These are phyloP conservation scores for Penicillium taxi DNA, from an alignment of 495 filamentous ascomycete genomes.

Conservation along the genomic window DNA sequence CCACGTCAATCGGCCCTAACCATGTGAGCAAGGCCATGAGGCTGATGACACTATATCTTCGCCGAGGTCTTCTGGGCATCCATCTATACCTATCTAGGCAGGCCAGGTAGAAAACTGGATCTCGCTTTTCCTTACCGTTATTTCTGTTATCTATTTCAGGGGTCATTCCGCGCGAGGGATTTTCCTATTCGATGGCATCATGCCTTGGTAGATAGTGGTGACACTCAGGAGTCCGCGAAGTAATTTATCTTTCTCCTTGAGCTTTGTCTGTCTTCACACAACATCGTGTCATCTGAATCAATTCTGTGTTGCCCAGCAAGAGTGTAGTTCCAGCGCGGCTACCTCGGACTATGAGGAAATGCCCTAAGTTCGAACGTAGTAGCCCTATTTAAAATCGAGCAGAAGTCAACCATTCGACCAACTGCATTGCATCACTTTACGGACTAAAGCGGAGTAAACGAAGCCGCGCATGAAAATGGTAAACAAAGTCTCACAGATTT, in stretches of 20 bases:
- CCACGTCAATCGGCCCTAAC: slow-evolving; percentile 19
- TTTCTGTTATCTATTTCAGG: no score
- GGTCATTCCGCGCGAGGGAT: no score
- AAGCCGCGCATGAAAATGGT: no score
- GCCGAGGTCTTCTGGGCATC: no score
- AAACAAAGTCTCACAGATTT: slow-evolving; percentile 14
- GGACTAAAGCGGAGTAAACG: no score
- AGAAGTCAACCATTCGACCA: slow-evolving; percentile 2
- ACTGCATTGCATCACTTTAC: no score
- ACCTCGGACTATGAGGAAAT: slow-evolving; percentile 9
- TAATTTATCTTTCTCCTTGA: slow-evolving; percentile 11
- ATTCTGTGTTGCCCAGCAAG: slow-evolving; percentile 5
- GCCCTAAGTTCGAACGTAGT: neutral
- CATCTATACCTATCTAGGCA: no score
- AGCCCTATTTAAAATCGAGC: slow-evolving; percentile 6
- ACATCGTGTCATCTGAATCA: slow-evolving; percentile 20
- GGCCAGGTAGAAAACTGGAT: no score
- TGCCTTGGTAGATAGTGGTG: no score
- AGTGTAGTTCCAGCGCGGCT: slow-evolving; percentile 11
- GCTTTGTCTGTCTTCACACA: slow-evolving; percentile 11
- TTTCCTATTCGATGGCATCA: no score
- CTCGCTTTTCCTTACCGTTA: neutral
- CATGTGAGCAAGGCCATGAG: slow-evolving; percentile 20
- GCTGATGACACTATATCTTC: no score
- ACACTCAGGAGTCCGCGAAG: no score